Evolutionary conservation across 257 asterid species (phyloP), one percentile per base, ranked within the genome.

Genomic region (Scutellaria barbata): DNA sequence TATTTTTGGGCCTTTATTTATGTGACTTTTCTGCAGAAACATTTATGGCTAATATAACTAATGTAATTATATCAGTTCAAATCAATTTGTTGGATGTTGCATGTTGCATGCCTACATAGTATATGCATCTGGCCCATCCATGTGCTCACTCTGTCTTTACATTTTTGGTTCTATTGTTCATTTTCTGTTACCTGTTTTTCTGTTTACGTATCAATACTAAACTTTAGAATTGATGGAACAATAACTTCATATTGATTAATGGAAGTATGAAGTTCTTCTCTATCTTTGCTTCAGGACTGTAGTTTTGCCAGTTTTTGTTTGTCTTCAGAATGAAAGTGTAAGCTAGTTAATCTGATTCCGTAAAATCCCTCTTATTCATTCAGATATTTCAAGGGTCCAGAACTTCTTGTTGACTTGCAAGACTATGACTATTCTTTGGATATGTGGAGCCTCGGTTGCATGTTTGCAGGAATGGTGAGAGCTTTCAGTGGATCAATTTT

Each of bases 391-490:
- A 86, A 86, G 81, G 90, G 81, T 17, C 81, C 81, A 48, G 81
- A 77, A 71, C 81, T 87, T 55, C 90, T 87, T 33, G 94, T 87
- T 40, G 94, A 87, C 84, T 79, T 85, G 86, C 90, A 87, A 87
- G 89, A 85, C 73, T 87, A 87, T 48, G 91, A 87, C 69, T 85
- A 87, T 77, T 88, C 95, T n/a, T 80, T 88, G 81, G 89, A 85
- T 74, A 63, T 84, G 86, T 88, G 95, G 91, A 88, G 95, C 84
- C 77, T 88, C 53, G 95, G 95, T 54, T 88, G 95, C 90, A 86
- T 94, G 96, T 91, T 91, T 73, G 98, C 99, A 0, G 99, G 96
- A 81, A 94, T 91, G 98, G 99, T 94, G 81, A 88, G 95, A 69
- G 62, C n/a, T 53, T 48, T 20, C n/a, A 17, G 20, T 50, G 10